Base-by-base conservation (phyloP, 2,329 filamentous ascomycete species). In the Penicillium brevicompactum region DNA sequence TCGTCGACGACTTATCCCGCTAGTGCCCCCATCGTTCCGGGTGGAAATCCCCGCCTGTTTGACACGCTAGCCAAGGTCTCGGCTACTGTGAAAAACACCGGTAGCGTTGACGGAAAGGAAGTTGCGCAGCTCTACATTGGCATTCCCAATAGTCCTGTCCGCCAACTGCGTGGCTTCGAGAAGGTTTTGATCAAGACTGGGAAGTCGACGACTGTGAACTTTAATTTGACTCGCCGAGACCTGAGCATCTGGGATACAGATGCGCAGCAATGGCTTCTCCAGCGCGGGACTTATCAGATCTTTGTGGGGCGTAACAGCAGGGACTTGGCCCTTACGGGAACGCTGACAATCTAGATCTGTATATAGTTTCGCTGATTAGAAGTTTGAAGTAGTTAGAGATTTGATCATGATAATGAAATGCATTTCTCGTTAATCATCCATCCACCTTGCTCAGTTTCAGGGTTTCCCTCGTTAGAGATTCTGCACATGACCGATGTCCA, bases 41-140 rank as follows among this genome's bases (percentile, higher is more conserved):
- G 83, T 21, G 84, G 84, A 2, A 80, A 84, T 62, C 72, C 77
- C 1, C 78, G 78, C 16, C 76, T 86, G 32, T 86, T 79, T 77
- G 76, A 80, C 31, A 71, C 70, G 11, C 53, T 85, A 7, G 76
- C 75, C 51, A 79, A 68, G 24, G 77, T 82, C 4, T 72, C 74
- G 1, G 76, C 79, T 1, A 68, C 71, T 2, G 65, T 86, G 6
- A 69, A 69, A 50, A 86, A 86, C 70, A 80, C 76, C 0, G 83
- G 83, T 31, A 57, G 61, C 1, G 58, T 74, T 3, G 68, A 69
- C 32, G 82, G 81, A 13, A 74, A 76, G 1, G 76, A 79, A 14
- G 80, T 85, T 0, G 73, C 80, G 3, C 83, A 86, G 70, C 70
- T 86, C 3, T 85, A 85, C 61, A 62, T 84, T 18, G 66, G 67